Evolutionary conservation across 2,329 filamentous ascomycete genomes (phyloP).

Genomic region (Pseudopyrenochaeta lycopersici): DNA sequence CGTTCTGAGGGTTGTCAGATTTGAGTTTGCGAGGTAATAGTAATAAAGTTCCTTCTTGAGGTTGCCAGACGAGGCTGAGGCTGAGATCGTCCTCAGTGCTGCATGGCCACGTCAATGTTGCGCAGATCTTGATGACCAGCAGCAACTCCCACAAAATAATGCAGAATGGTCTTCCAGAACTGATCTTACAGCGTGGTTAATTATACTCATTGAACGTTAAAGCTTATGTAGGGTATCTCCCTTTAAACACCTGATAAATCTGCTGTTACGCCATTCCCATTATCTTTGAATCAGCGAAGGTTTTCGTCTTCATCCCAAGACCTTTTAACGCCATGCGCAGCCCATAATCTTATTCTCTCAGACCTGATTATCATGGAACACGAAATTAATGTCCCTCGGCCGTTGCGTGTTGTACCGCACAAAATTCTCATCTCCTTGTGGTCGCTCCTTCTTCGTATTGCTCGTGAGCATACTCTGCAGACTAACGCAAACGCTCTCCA

Average conservation of each 20-base stretch:
- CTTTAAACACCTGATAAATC: no score
- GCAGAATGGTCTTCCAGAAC: no score
- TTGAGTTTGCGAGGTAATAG: background rate
- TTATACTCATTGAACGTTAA: no score
- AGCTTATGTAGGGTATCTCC: no score
- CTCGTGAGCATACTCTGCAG: conserved; percentile 98
- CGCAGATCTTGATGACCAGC: background rate
- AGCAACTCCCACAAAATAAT: background rate
- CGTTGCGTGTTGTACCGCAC: conserved; percentile 80
- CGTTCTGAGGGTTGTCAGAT: background rate
- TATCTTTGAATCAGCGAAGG: no score
- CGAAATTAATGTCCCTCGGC: conserved; percentile 89
- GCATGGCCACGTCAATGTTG: background rate
- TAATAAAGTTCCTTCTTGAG: background rate
- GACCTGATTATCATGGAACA: conserved; percentile 85
- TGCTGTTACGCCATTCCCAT: no score
- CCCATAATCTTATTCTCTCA: conserved; percentile 27
- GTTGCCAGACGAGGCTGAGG: background rate
- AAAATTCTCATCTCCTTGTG: conserved; percentile 89
- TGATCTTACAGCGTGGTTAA: no score
- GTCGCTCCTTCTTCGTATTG: conserved; percentile 89
- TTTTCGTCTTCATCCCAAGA: no score
- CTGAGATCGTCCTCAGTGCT: background rate
- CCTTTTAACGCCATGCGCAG: no score
- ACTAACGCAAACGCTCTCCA: conserved; percentile 96